Percentiles rank a stretch among this genome's conserved stretches.
Conservation (phyloP, 202 grass and related monocot genomes). For the Musa balbisiana region DNA sequence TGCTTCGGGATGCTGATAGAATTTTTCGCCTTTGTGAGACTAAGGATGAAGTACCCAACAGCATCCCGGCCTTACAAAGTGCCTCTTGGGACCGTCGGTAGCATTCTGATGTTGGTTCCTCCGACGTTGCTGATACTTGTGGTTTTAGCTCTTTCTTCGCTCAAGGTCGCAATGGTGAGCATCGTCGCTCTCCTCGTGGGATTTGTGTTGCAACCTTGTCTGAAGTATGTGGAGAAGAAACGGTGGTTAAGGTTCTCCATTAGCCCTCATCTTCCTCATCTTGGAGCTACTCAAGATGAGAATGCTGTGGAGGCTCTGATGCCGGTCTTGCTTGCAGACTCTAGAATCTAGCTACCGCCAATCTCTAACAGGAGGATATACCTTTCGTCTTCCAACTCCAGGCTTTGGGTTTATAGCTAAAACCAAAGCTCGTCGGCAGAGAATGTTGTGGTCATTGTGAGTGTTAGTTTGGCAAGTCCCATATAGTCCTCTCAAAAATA, state of each 20-base stretch:
- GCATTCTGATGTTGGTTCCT: constrained; percentile 8
- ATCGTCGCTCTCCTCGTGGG: not conserved
- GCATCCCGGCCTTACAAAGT: not conserved
- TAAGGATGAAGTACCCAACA: not conserved
- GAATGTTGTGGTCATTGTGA: too few relatives aligned
- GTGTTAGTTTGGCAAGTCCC: too few relatives aligned
- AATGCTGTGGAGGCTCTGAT: not conserved
- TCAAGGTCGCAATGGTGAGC: constrained; percentile 3
- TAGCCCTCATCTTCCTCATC: constrained; percentile 4
- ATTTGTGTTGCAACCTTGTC: constrained; percentile 12
- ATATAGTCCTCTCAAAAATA: too few relatives aligned
- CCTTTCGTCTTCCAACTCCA: too few relatives aligned
- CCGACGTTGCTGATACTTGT: constrained; percentile 4
- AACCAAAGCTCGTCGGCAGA: too few relatives aligned
- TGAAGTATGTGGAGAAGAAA: constrained; percentile 5
- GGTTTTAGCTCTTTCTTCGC: constrained; percentile 2
- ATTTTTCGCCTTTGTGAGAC: not conserved
- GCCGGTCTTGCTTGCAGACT: too few relatives aligned
- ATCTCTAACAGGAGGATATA: too few relatives aligned
- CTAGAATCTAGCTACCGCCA: too few relatives aligned
- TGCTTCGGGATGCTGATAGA: not conserved
- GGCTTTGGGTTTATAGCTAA: too few relatives aligned
- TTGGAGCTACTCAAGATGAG: not conserved
- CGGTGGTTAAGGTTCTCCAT: constrained; percentile 1
- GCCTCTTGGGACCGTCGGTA: not conserved